Conservation (phyloP, 352 stramenopile species). For the Pythium volutum region DNA sequence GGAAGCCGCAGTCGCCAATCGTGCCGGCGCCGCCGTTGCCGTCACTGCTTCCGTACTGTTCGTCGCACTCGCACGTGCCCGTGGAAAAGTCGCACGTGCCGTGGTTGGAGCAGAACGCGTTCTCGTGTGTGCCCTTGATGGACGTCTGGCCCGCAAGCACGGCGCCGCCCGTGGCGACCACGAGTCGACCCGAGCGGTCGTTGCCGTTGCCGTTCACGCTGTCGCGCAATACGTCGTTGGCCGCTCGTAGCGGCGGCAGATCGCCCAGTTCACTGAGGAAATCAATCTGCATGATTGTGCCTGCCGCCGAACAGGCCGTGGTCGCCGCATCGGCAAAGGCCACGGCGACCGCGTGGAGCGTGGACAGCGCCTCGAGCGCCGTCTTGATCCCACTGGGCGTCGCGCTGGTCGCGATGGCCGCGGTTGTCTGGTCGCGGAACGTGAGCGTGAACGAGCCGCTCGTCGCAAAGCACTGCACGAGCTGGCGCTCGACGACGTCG, state of each 20-base stretch:
- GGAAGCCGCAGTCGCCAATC: constrained; percentile 76
- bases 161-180: constrained; percentile 37
- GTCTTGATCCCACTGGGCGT: constrained; percentile 33
- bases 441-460: constrained; percentile 58
- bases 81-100: constrained; percentile 64
- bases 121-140: constrained; percentile 66
- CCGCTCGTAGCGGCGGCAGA: constrained; percentile 41
- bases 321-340: constrained; percentile 27
- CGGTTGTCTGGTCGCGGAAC: constrained; percentile 63
- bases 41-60: constrained; percentile 67
- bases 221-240: constrained; percentile 40
- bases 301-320: constrained; percentile 40
- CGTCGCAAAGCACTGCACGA: constrained; percentile 59
- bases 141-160: constrained; percentile 36
- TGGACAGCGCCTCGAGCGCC: constrained; percentile 47
- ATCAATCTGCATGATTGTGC: constrained; percentile 52
- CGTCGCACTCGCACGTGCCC: constrained; percentile 55
- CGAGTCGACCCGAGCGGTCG: constrained; percentile 48
- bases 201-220: constrained; percentile 45
- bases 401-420: constrained; percentile 35
- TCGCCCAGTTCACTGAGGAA: constrained; percentile 61
- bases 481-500: constrained; percentile 54
- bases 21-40: constrained; percentile 57
- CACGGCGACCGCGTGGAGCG: constrained; percentile 42
- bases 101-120: constrained; percentile 74